Evolutionary conservation across 352 stramenopile genomes (phyloP).

Genomic region (Phytophthora pisi): DNA sequence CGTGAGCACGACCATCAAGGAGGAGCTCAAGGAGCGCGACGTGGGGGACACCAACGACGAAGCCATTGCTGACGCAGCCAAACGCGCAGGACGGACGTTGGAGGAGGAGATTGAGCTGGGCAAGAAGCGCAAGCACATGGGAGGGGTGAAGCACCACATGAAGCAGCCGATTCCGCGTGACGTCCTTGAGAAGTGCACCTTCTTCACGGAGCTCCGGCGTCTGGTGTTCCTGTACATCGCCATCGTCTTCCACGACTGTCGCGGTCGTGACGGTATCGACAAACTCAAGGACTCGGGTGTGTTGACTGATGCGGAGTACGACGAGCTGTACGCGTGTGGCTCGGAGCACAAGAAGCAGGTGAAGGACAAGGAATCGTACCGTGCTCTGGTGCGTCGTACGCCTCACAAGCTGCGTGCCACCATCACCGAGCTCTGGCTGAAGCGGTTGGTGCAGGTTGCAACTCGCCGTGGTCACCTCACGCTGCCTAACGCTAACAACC

Average conservation of each 20-base stretch:
- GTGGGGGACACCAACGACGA: conserved; percentile 12
- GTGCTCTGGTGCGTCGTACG: conserved; percentile 54
- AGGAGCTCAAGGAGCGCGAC: conserved; percentile 14
- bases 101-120: conserved; percentile 11
- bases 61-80: conserved; percentile 6
- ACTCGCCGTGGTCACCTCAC: conserved; percentile 60
- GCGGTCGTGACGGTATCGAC: conserved; percentile 63
- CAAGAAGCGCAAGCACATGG: conserved; percentile 13
- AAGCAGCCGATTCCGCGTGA: conserved; percentile 46
- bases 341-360: conserved; percentile 56
- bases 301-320: conserved; percentile 63
- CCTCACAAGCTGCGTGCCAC: conserved; percentile 71
- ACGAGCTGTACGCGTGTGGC: conserved; percentile 69
- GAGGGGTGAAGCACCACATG: conserved; percentile 7
- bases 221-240: conserved; percentile 82
- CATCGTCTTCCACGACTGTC: conserved; percentile 81
- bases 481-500: conserved; percentile 53
- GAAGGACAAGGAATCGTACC: conserved; percentile 44
- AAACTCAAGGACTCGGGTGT: conserved; percentile 60
- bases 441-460: conserved; percentile 66
- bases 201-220: conserved; percentile 71
- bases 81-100: conserved; percentile 6
- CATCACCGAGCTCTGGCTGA: conserved; percentile 78
- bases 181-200: conserved; percentile 69
- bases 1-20: conserved; percentile 52